Conservation (phyloP, 805 yeast species). For the Yarrowia osloensis region DNA sequence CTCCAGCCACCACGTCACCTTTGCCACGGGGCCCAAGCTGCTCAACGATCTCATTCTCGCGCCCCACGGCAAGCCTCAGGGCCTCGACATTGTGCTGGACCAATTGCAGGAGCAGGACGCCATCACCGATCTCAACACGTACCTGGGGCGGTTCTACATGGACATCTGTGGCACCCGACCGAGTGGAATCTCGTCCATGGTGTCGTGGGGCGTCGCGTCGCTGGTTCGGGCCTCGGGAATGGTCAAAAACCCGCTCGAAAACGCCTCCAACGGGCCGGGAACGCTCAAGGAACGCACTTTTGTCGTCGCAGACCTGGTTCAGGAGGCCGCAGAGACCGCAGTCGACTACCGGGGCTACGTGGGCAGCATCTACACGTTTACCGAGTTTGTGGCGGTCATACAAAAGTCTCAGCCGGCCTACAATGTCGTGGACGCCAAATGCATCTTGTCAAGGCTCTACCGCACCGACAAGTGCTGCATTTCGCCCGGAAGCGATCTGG, state of each 20-base stretch:
- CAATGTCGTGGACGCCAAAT: neutral
- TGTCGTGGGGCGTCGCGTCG: constrained; percentile 24
- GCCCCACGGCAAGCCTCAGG: constrained; percentile 26
- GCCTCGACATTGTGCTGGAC: constrained; percentile 18
- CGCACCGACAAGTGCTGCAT: constrained; percentile 2
- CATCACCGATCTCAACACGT: neutral
- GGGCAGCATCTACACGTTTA: constrained; percentile 17
- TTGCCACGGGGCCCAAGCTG: constrained; percentile 24
- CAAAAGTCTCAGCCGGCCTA: neutral
- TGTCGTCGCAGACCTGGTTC: constrained; percentile 14
- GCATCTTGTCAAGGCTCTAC: neutral
- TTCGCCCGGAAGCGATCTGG: constrained; percentile 9
- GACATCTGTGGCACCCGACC: constrained; percentile 14
- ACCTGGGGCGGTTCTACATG: constrained; percentile 12
- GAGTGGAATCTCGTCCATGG: neutral
- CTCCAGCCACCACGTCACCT: constrained; percentile 2
- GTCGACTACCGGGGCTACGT: constrained; percentile 22
- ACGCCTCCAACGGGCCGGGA: constrained; percentile 14
- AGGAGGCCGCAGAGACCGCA: neutral
- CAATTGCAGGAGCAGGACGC: constrained; percentile 16
- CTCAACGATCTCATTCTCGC: constrained; percentile 25
- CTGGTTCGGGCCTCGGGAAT: constrained; percentile 19
- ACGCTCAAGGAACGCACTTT: constrained; percentile 18
- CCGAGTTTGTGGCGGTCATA: neutral
- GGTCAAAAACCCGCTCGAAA: neutral